These are phyloP conservation scores for Schwanniomyces sp. DNA, from an alignment of 805 yeast genomes.

Conservation along the genomic window DNA sequence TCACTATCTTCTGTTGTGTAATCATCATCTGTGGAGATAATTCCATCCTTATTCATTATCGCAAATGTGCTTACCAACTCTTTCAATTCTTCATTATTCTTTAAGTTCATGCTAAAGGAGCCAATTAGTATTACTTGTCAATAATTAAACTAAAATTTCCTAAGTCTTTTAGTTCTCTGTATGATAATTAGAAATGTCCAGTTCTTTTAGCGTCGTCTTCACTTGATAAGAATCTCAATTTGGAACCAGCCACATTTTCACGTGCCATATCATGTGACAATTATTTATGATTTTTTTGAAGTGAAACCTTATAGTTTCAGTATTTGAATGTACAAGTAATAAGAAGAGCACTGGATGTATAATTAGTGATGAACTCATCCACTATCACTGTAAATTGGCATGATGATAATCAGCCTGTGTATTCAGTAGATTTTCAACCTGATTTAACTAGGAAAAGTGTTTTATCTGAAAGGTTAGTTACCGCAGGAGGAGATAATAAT, in stretches of 20 bases:
- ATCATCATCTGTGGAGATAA: conserved; percentile 1
- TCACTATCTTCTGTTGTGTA: conserved; percentile 7
- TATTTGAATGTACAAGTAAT: background rate
- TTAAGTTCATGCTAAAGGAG: conserved; percentile 9
- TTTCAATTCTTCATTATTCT: conserved; percentile 9
- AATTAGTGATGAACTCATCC: conserved; percentile 30
- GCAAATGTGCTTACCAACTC: conserved; percentile 9
- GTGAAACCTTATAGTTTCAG: background rate
- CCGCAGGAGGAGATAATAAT: conserved; percentile 94
- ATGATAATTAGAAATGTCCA: background rate
- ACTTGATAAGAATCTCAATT: background rate
- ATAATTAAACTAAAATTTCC: too few species aligned
- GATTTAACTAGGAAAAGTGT: conserved; percentile 5
- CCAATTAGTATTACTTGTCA: background rate
- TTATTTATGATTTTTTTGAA: background rate
- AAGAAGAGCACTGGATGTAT: background rate
- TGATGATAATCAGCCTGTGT: conserved; percentile 72
- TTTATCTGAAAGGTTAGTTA: conserved; percentile 57
- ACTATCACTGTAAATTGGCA: conserved; percentile 71
- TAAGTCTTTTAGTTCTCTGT: too few species aligned
- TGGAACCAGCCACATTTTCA: background rate
- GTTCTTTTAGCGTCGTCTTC: background rate
- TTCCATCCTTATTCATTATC: conserved; percentile 12
- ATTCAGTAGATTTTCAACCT: conserved; percentile 65
- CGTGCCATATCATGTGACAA: background rate